Conservation (phyloP, 2,329 filamentous ascomycete species). For the Colletotrichum cuscutae region DNA sequence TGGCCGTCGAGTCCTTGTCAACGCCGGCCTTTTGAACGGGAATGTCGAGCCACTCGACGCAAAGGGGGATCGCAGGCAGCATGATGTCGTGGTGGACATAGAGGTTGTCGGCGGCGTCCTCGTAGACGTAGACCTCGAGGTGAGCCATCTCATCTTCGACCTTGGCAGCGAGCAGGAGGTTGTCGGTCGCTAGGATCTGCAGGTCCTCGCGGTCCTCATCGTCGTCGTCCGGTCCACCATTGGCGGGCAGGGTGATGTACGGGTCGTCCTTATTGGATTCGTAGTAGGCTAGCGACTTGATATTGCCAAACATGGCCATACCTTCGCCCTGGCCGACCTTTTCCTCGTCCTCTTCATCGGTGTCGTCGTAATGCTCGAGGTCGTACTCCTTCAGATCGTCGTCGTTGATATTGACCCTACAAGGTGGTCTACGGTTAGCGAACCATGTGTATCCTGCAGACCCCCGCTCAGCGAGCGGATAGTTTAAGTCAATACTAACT, state of each 20-base stretch:
- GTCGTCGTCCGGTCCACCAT: slow-evolving; percentile 74
- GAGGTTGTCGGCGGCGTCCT: slow-evolving; percentile 93
- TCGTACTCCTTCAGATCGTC: slow-evolving; percentile 97
- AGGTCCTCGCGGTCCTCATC: slow-evolving; percentile 94
- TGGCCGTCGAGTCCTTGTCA: slow-evolving; percentile 76
- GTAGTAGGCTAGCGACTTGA: slow-evolving; percentile 94
- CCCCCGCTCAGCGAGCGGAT: neutral
- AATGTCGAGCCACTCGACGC: slow-evolving; percentile 94
- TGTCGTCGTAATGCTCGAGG: slow-evolving; percentile 94
- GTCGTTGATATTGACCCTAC: slow-evolving; percentile 72
- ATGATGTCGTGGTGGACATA: slow-evolving; percentile 99
- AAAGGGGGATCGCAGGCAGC: slow-evolving; percentile 95
- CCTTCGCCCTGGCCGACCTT: slow-evolving; percentile 67
- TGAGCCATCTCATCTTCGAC: slow-evolving; percentile 98
- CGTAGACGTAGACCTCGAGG: slow-evolving; percentile 96
- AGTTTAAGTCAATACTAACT: slow-evolving; percentile 41
- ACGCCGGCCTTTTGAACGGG: slow-evolving; percentile 79
- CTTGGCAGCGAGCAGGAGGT: slow-evolving; percentile 90
- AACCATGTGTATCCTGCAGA: neutral
- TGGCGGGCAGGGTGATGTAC: slow-evolving; percentile 88
- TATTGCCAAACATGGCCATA: slow-evolving; percentile 94
- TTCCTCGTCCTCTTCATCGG: slow-evolving; percentile 66
- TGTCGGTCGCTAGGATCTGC: slow-evolving; percentile 92
- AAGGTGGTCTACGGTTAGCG: slow-evolving; percentile 32
- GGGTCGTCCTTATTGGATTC: slow-evolving; percentile 94